A percentile compares a stretch with the other conserved stretches of the same genome.
Evolutionary conservation across 495 filamentous ascomycete species (phyloP).

Genomic region (Aspergillus nidulans): DNA sequence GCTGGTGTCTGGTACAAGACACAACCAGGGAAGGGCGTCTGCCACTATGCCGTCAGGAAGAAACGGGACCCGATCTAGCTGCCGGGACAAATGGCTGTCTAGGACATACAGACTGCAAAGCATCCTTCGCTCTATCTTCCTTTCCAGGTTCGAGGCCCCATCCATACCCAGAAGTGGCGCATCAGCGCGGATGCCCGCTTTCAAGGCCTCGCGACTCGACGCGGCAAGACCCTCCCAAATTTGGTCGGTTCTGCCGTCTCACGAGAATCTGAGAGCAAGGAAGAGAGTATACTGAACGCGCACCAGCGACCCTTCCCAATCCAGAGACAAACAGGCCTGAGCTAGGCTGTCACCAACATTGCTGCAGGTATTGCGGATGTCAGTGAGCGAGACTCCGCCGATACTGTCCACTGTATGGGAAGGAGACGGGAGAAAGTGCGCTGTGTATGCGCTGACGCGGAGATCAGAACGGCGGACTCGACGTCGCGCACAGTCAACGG

Average conservation of each 20-base stretch:
- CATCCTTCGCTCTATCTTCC: constrained; percentile 19
- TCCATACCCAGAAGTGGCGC: not conserved
- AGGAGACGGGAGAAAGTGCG: constrained; percentile 25
- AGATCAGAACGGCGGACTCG: constrained; percentile 26
- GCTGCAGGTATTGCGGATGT: constrained; percentile 21
- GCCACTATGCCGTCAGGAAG: not conserved
- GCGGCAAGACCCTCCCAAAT: not conserved
- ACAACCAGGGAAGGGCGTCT: not conserved
- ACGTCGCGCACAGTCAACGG: constrained; percentile 8
- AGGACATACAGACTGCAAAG: constrained; percentile 28
- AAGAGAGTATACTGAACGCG: not conserved
- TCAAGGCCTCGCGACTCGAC: not conserved
- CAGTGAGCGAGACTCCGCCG: constrained; percentile 15
- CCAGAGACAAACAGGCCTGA: not conserved
- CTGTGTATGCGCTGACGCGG: constrained; percentile 21
- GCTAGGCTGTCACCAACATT: constrained; percentile 15
- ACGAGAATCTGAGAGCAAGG: not conserved
- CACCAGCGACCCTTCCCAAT: not conserved
- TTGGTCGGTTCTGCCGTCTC: not conserved
- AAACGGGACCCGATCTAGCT: constrained; percentile 8
- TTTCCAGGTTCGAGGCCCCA: constrained; percentile 14
- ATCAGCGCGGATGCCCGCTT: not conserved
- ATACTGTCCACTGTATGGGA: constrained; percentile 19
- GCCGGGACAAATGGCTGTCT: constrained; percentile 11
- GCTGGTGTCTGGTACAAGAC: not conserved